Evolutionary conservation across 768 basidiomycete genomes (phyloP), one percentile per base, ranked within the genome.

Genomic region (Tylopilus sp.): DNA sequence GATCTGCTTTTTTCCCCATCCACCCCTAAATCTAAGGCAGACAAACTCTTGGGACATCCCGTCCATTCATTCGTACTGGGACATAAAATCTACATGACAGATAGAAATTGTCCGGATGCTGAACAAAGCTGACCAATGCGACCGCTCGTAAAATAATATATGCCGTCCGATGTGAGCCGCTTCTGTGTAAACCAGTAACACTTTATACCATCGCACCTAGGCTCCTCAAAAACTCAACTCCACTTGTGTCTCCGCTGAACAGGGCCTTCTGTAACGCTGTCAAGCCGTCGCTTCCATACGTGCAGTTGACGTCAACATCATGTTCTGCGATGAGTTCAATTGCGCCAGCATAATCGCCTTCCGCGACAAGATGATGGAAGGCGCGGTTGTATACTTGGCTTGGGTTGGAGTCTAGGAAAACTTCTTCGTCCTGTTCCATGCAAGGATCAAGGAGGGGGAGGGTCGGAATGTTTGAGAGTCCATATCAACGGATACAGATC

Each of bases 231-330:
- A 65, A 63, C 47, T 52, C 51, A 18, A 49, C 50, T 9, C 64
- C 64, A 4, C 45, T 39, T 18, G 40, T 44, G 22, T 65, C 64
- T 7, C 60, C 64, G 9, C 21, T 51, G 30, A 57, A 58, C 38
- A 43, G 20, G 25, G 64, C 64, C 51, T 66, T 65, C 51, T 61
- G 55, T 25, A 65, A 30, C 30, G 64, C 61, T 30, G 64, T 59
- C 20, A 61, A 38, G 3, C 52, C 42, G 2, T 57, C 61, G 15
- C 4, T 38, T n/a, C 59, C 61, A 38, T 55, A 66, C 26, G 48
- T 46, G 38, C 53, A 55, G 21, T 66, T 51, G 47, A 65, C 22
- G 33, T 66, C 62, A 23, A 61, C 47, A 31, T 53, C 43, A 12
- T 66, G 44, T 39, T 66, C 55, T 21, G 48, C 40, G 25, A 59